Evolutionary conservation across 257 asterid species (phyloP), one percentile per base, ranked within the genome.

Genomic region (Thymus mandschuricus): DNA sequence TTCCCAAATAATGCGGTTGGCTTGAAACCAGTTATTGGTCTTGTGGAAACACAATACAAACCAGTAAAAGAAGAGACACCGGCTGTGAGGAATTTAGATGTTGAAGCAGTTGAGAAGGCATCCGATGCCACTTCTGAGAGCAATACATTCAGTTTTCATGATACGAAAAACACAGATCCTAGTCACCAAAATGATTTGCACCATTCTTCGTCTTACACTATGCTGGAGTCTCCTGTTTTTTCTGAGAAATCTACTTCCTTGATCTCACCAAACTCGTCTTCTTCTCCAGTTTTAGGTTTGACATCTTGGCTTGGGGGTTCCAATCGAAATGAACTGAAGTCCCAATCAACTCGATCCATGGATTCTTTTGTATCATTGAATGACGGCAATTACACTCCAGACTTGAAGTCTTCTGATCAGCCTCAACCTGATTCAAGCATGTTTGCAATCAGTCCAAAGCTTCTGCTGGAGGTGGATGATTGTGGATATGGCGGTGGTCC

Each of bases 401-500:
- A 88, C 68, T 66, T 79, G 72, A 86, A 86, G 66, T 68, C 84
- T 38, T 64, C 78, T 80, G 80, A 85, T 76, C 95, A 88, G 81
- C 75, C 79, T 55, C 91, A 82, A 54, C 71, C 80, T 85, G 82
- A 84, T 65, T 74, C 89, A 61, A 83, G 77, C 81, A 52, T 84
- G 72, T 86, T 85, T 64, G 76, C 74, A 0, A 80, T 88, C 30
- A 85, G 82, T 78, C 83, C 98, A 27, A 88, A 80, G 64, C 88
- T 88, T 67, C 93, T 95, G 64, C 91, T 95, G 73, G 95, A 92
- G 77, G 96, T 95, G 69, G 99, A 95, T 77, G 96, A 95, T 76
- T 87, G 88, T 82, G 97, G 99, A 62, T 92, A 92, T 80, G 97
- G 99, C 67, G 97, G 99, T n/a, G 99, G 99, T 27, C 98, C 99